These are phyloP conservation scores for Talaromyces sp. DNA, from an alignment of 2,329 filamentous ascomycete species.

Conservation along the genomic window DNA sequence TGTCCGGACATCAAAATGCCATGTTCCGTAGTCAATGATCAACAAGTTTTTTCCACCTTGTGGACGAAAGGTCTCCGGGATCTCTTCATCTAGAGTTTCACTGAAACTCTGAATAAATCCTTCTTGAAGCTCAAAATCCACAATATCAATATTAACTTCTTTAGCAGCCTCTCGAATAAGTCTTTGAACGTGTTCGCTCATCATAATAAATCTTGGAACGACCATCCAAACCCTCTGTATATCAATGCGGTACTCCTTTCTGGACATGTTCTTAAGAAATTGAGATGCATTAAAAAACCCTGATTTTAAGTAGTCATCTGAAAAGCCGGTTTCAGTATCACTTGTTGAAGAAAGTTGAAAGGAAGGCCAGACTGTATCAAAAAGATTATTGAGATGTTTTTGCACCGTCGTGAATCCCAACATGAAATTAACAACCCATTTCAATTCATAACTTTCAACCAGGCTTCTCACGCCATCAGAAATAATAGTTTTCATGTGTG, in stretches of 20 bases:
- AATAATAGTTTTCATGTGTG: too few species aligned
- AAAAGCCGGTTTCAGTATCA: not conserved
- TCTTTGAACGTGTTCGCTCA: not conserved
- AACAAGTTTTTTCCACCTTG: not conserved
- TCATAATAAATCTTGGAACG: not conserved
- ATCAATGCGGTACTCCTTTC: not conserved
- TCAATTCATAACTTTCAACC: too few species aligned
- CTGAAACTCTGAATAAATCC: not conserved
- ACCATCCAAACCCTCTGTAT: not conserved
- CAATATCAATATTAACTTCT: not conserved
- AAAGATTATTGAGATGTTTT: too few species aligned
- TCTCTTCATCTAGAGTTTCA: not conserved
- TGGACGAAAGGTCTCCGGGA: not conserved
- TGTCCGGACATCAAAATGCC: not conserved
- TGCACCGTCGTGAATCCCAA: too few species aligned
- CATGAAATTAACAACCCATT: too few species aligned
- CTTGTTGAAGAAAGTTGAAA: not conserved
- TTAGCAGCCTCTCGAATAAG: not conserved
- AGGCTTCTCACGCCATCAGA: too few species aligned
- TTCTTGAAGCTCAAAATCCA: too few species aligned
- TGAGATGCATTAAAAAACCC: not conserved
- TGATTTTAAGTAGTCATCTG: not conserved
- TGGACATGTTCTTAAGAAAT: not conserved
- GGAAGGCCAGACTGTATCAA: not conserved
- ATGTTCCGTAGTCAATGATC: not conserved